Evolutionary conservation across 805 yeast genomes (phyloP).

Genomic region (Suhomyces prunicola): DNA sequence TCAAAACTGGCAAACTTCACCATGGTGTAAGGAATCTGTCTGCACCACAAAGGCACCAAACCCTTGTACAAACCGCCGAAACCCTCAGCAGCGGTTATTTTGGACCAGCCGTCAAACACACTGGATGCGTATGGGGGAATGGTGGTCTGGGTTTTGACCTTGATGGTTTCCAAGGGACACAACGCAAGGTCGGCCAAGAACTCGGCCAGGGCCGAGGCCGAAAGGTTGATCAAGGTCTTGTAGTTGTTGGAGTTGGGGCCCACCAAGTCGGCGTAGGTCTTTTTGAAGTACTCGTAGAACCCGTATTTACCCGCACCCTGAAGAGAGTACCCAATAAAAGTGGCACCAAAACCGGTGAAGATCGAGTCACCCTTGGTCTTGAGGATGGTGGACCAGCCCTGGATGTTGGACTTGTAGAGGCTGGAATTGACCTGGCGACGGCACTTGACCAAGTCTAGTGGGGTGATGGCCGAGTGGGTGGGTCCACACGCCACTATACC

Average conservation of each 20-base stretch:
- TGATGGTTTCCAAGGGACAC: slow-evolving; percentile 94
- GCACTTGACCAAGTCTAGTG: slow-evolving; percentile 90
- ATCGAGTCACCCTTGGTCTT: slow-evolving; percentile 76
- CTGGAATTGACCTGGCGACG: slow-evolving; percentile 82
- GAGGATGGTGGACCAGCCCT: slow-evolving; percentile 78
- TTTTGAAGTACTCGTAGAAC: slow-evolving; percentile 86
- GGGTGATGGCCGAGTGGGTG: slow-evolving; percentile 90
- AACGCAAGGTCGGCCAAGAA: slow-evolving; percentile 84
- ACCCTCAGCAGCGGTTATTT: slow-evolving; percentile 67
- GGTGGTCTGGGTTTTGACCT: slow-evolving; percentile 91
- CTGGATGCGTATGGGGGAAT: slow-evolving; percentile 76
- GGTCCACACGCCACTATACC: slow-evolving; percentile 94
- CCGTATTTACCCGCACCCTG: slow-evolving; percentile 99
- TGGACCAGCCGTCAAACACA: slow-evolving; percentile 63
- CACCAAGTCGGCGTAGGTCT: slow-evolving; percentile 62
- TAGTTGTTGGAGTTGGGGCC: slow-evolving; percentile 64
- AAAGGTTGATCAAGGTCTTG: slow-evolving; percentile 71
- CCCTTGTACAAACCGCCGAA: slow-evolving; percentile 81
- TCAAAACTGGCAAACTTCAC: slow-evolving; percentile 95
- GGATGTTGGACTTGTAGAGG: slow-evolving; percentile 70
- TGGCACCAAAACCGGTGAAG: slow-evolving; percentile 89
- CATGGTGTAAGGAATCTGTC: slow-evolving; percentile 99
- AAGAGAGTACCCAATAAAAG: slow-evolving; percentile 85
- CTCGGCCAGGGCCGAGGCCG: slow-evolving; percentile 92
- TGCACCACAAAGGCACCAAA: slow-evolving; percentile 85